Conservation (phyloP, 371 early-diverging fungal genomes). For the Phascolomyces articulosus region DNA sequence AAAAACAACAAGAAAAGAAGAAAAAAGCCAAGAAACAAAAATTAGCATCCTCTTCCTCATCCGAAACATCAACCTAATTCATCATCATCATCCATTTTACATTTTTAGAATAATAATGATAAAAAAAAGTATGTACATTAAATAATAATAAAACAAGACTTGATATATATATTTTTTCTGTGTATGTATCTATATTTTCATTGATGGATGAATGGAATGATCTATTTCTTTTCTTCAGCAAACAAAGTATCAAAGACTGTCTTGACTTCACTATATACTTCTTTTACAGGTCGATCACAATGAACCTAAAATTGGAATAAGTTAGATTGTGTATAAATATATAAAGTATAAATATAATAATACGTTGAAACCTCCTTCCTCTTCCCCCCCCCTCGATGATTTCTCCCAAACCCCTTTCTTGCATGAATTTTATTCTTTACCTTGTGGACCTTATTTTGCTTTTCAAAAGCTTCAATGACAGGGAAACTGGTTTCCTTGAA, state of each 20-base stretch:
- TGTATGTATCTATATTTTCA: not conserved
- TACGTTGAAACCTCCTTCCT: too few relatives aligned
- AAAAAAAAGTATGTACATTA: not conserved
- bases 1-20: conserved; percentile 21
- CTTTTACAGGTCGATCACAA: conserved; percentile 51
- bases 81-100: conserved; percentile 3
- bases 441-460: conserved; percentile 75
- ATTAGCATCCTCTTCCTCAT: not conserved
- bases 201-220: not conserved
- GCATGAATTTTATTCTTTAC: too few relatives aligned
- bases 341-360: too few relatives aligned
- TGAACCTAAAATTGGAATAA: conserved; percentile 36
- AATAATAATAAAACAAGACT: not conserved
- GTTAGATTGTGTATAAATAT: not conserved
- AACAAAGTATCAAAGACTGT: conserved; percentile 36
- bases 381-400: too few relatives aligned
- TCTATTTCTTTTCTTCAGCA: conserved; percentile 7
- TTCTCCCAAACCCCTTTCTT: too few relatives aligned
- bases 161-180: too few relatives aligned
- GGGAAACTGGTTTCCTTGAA: conserved; percentile 88
- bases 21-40: conserved; percentile 18
- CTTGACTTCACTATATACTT: conserved; percentile 54
- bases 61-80: not conserved
- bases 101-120: too few relatives aligned
- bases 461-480: conserved; percentile 83